Evolutionary conservation across 1,139 yeast species (phyloP).

Genomic region (Yamadazyma trypodendri): DNA sequence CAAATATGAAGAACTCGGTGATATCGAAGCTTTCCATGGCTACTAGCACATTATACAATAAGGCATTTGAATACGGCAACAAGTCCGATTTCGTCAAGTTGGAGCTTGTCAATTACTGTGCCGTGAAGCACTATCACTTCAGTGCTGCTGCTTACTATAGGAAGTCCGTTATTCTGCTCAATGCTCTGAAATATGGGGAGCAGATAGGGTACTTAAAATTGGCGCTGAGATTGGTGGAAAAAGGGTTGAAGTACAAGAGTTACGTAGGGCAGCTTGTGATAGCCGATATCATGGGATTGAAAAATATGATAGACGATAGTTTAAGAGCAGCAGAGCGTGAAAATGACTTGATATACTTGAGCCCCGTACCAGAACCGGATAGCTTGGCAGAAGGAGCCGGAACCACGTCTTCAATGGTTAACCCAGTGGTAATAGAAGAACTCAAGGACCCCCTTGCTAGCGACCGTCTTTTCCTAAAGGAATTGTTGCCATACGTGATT

Average conservation of each 20-base stretch:
- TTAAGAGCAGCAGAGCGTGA: slow-evolving; percentile 68
- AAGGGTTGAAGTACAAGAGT: slow-evolving; percentile 40
- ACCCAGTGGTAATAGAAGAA: slow-evolving; percentile 39
- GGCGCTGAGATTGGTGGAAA: slow-evolving; percentile 31
- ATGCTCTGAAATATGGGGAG: slow-evolving; percentile 60
- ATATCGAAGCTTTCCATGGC: slow-evolving; percentile 65
- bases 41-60: slow-evolving; percentile 55
- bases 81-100: slow-evolving; percentile 52
- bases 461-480: slow-evolving; percentile 44
- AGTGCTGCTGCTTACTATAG: slow-evolving; percentile 69
- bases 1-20: slow-evolving; percentile 57
- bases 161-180: slow-evolving; percentile 49
- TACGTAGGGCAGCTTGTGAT: slow-evolving; percentile 45
- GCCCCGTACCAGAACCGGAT: slow-evolving; percentile 52
- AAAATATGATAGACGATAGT: slow-evolving; percentile 41
- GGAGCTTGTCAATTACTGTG: slow-evolving; percentile 65
- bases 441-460: slow-evolving; percentile 18
- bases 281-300: slow-evolving; percentile 50
- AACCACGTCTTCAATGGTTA: slow-evolving; percentile 50
- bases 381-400: slow-evolving; percentile 29
- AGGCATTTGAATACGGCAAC: slow-evolving; percentile 45
- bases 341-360: slow-evolving; percentile 75
- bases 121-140: slow-evolving; percentile 62
- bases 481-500: slow-evolving; percentile 63
- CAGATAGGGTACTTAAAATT: slow-evolving; percentile 59